Conservation (phyloP, 1,139 yeast genomes). For the Debaryomyces subglobosus region DNA sequence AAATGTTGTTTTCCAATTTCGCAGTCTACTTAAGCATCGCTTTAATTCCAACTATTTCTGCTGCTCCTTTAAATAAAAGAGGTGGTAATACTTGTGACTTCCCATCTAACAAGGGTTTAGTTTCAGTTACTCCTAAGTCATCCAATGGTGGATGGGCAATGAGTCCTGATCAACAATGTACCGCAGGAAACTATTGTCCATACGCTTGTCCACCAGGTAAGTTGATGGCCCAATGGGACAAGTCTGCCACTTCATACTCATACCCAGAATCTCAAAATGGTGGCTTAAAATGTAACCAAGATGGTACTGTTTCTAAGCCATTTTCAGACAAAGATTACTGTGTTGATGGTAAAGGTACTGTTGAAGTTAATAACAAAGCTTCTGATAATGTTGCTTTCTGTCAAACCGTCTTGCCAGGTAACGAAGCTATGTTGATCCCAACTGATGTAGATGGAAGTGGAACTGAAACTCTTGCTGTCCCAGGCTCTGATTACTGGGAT, state of each 20-base stretch:
- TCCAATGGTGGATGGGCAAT: constrained; percentile 86
- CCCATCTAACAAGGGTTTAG: constrained; percentile 68
- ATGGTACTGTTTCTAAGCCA: constrained; percentile 70
- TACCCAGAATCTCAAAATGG: constrained; percentile 80
- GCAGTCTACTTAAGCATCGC: constrained; percentile 21
- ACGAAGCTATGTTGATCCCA: constrained; percentile 92
- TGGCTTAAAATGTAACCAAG: constrained; percentile 72
- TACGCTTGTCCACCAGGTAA: constrained; percentile 89
- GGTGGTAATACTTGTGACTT: constrained; percentile 53
- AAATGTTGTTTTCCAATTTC: constrained; percentile 25
- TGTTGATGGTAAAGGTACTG: constrained; percentile 75
- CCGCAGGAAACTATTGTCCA: constrained; percentile 79
- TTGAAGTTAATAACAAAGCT: constrained; percentile 59
- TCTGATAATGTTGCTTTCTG: constrained; percentile 74
- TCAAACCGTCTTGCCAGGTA: constrained; percentile 91
- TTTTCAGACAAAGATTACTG: constrained; percentile 64
- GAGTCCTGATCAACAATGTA: constrained; percentile 74
- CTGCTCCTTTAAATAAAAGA: constrained; percentile 35
- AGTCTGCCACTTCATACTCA: constrained; percentile 56
- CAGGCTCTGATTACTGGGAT: constrained; percentile 75
- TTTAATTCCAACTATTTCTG: constrained; percentile 21
- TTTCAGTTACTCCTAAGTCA: constrained; percentile 60
- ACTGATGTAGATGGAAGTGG: constrained; percentile 58
- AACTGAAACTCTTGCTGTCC: constrained; percentile 69
- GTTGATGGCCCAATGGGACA: constrained; percentile 79